Evolutionary conservation across 139 green algal species (phyloP), one percentile per base, ranked within the genome.

Genomic region (Gonium pectorale): DNA sequence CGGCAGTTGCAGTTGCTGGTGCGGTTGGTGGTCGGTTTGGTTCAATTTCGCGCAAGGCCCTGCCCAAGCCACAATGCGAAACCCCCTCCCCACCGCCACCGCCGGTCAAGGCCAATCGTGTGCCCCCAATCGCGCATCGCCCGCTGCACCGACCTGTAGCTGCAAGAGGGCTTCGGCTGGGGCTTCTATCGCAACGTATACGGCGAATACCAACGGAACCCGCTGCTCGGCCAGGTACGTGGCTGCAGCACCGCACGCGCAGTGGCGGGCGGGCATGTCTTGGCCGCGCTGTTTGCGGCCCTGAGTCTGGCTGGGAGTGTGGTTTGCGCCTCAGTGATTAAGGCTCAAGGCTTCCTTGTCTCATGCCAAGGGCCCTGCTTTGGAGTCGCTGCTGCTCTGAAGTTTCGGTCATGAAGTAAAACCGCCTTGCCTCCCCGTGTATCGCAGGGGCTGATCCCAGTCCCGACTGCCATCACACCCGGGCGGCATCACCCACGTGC

Each of bases 141-240:
- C n/a, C n/a, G n/a, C n/a, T n/a, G n/a, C n/a, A n/a, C n/a, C n/a
- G n/a, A n/a, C n/a, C n/a, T n/a, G n/a, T n/a, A 70, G 54, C 73
- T 81, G 5, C 29, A 54, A 13, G 56, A 81, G 17, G 73, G 73
- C 35, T 81, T 81, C 29, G 52, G 52, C 52, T 81, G 73, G 73
- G 38, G 22, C 15, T 81, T 81, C 29, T 81, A 70, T 26, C 3
- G 38, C 3, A 69, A 56, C 19, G 9, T 81, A 38, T 56, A 43
- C 13, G 38, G 8, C 22, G 37, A 9, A 4, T 81, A 81, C 56
- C 49, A 66, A 21, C 7, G 46, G 21, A 63, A 64, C n/a, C 2
- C 37, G 21, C 5, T 6, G 21, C 17, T 6, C 6, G 21, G 9
- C 37, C 1, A 4, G 66, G 66, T 72, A n/a, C n/a, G n/a, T n/a